Percentiles rank a stretch among this genome's conserved stretches.
phyloP scores from a whole-genome alignment of 2,329 filamentous ascomycete genomes.

The Neoscytalidium dimidiatum region DNA sequence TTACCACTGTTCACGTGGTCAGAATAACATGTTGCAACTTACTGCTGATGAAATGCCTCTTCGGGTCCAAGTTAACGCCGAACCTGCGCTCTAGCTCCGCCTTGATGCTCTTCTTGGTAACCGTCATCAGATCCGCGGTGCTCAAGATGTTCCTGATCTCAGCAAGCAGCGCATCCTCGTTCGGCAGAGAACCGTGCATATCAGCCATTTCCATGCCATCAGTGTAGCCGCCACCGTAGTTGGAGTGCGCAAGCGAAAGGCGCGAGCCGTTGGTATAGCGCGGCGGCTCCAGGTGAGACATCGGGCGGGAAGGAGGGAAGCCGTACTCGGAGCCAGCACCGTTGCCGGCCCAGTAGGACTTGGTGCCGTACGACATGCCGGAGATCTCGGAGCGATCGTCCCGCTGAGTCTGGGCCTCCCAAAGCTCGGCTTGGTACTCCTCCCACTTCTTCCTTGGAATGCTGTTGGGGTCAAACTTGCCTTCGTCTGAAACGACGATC shows the following conservation, averaged over 20 bases:
- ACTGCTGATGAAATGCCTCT: constrained; percentile 79
- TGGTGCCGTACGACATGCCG: constrained; percentile 93
- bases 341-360: constrained; percentile 48
- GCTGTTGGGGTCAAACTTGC: constrained; percentile 89
- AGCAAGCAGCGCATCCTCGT: constrained; percentile 83
- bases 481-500: constrained; percentile 91
- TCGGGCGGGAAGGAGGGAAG: constrained; percentile 53
- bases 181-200: constrained; percentile 60
- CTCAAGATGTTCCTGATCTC: constrained; percentile 94
- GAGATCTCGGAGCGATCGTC: constrained; percentile 86
- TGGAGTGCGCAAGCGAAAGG: constrained; percentile 61
- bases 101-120: constrained; percentile 99
- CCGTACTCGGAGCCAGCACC: constrained; percentile 64
- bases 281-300: constrained; percentile 61
- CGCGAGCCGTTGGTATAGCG: constrained; percentile 50
- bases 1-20: not conserved
- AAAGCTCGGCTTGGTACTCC: constrained; percentile 96
- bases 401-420: constrained; percentile 87
- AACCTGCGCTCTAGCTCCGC: constrained; percentile 85
- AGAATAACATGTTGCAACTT: not conserved
- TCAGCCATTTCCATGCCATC: constrained; percentile 67
- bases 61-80: constrained; percentile 79
- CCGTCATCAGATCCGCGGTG: constrained; percentile 92
- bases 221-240: constrained; percentile 52
- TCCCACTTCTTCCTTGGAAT: constrained; percentile 99